Conservation (phyloP, 495 filamentous ascomycete genomes). For the Elasticomyces elasticus region DNA sequence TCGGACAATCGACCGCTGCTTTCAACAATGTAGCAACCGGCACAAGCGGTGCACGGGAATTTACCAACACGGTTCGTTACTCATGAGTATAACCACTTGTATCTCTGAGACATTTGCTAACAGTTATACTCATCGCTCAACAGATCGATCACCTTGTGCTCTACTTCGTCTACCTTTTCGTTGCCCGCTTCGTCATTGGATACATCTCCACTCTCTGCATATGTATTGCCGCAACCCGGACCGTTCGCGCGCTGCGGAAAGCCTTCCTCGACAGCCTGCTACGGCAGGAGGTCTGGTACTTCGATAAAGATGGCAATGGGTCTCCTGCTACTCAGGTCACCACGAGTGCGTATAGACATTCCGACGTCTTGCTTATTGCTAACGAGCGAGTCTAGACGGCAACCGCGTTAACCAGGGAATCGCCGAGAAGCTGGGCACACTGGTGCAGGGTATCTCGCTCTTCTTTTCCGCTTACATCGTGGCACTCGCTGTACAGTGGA, state of each 20-base stretch:
- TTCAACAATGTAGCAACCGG: constrained; percentile 14
- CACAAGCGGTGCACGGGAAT: neutral
- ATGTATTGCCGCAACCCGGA: constrained; percentile 16
- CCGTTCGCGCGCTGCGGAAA: constrained; percentile 6
- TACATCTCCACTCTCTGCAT: constrained; percentile 17
- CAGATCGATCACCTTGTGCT: constrained; percentile 12
- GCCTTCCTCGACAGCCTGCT: constrained; percentile 11
- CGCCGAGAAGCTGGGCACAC: constrained; percentile 19
- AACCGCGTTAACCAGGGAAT: constrained; percentile 19
- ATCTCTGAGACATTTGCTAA: no score
- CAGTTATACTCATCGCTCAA: no score
- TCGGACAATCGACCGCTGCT: constrained; percentile 11
- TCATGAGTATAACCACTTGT: no score
- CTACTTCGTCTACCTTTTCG: constrained; percentile 25
- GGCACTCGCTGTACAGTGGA: constrained; percentile 22
- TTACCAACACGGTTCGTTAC: no score
- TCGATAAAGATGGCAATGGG: constrained; percentile 14
- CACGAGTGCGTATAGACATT: constrained; percentile 7
- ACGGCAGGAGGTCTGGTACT: constrained; percentile 14
- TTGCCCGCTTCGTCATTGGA: constrained; percentile 18
- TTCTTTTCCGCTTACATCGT: constrained; percentile 23
- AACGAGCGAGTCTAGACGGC: constrained; percentile 3
- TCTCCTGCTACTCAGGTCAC: constrained; percentile 20
- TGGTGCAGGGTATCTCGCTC: constrained; percentile 10
- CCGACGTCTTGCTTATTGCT: neutral